These are phyloP conservation scores for Boeremia exigua DNA, from an alignment of 2,329 filamentous ascomycete genomes.

Conservation along the genomic window DNA sequence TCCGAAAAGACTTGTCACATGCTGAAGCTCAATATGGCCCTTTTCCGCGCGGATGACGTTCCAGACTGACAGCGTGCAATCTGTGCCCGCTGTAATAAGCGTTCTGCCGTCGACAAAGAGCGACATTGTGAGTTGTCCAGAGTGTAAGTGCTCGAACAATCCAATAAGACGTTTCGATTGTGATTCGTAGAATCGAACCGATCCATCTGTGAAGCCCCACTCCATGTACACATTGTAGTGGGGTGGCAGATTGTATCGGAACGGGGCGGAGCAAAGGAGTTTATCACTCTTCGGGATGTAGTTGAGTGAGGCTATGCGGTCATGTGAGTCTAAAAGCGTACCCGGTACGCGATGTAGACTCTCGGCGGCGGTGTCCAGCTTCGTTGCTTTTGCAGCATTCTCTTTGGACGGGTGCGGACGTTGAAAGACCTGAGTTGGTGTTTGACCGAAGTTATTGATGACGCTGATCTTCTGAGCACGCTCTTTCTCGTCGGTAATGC, in stretches of 20 bases:
- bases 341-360: slow-evolving; percentile 79
- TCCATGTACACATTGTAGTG: slow-evolving; percentile 89
- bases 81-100: slow-evolving; percentile 87
- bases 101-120: slow-evolving; percentile 89
- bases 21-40: slow-evolving; percentile 74
- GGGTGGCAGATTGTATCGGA: slow-evolving; percentile 86
- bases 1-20: slow-evolving; percentile 83
- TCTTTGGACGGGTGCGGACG: slow-evolving; percentile 81
- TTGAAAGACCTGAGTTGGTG: slow-evolving; percentile 91
- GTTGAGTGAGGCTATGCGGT: slow-evolving; percentile 78
- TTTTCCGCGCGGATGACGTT: slow-evolving; percentile 70
- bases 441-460: slow-evolving; percentile 98
- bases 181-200: slow-evolving; percentile 86
- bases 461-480: slow-evolving; percentile 89
- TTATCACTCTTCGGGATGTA: slow-evolving; percentile 82
- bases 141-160: slow-evolving; percentile 91
- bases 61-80: slow-evolving; percentile 90
- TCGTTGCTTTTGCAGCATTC: slow-evolving; percentile 65
- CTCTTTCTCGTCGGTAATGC: slow-evolving; percentile 86
- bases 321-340: slow-evolving; percentile 75
- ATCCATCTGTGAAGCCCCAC: slow-evolving; percentile 95
- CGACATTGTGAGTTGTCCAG: slow-evolving; percentile 83
- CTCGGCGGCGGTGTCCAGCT: slow-evolving; percentile 79
- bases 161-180: slow-evolving; percentile 84
- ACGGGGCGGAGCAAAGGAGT: slow-evolving; percentile 80